Evolutionary conservation across 106 monocot genomes (phyloP).

Genomic region (Acorus gramineus): DNA sequence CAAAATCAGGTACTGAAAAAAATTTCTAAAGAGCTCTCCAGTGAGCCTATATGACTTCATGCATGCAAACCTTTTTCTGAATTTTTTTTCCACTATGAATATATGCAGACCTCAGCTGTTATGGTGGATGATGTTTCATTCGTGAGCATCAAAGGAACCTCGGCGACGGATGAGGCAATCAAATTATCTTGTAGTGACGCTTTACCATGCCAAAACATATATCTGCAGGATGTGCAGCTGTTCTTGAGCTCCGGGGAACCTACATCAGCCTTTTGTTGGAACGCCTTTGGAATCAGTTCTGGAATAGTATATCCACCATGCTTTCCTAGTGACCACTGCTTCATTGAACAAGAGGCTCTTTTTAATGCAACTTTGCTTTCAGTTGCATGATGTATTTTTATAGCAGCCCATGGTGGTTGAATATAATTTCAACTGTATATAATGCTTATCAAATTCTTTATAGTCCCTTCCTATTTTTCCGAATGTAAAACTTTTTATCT

Average conservation of each 20-base stretch:
- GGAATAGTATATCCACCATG: conserved; percentile 38
- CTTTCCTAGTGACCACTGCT: conserved; percentile 18
- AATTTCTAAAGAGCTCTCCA: too few relatives aligned
- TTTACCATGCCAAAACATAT: conserved; percentile 42
- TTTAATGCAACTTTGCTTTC: neutral
- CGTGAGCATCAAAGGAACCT: conserved; percentile 49
- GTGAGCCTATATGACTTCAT: too few relatives aligned
- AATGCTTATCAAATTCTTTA: too few relatives aligned
- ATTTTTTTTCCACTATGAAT: too few relatives aligned
- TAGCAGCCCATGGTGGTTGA: too few relatives aligned
- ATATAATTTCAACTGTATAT: too few relatives aligned
- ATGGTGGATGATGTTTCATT: conserved; percentile 41
- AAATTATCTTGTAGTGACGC: conserved; percentile 59
- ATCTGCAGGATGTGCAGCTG: conserved; percentile 40
- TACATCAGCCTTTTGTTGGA: conserved; percentile 42
- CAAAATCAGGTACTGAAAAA: conserved; percentile 36
- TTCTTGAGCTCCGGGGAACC: conserved; percentile 30
- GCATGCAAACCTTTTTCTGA: too few relatives aligned
- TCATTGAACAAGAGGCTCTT: conserved; percentile 4
- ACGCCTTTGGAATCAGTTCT: conserved; percentile 32
- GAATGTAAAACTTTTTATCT: too few relatives aligned
- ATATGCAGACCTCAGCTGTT: conserved; percentile 63
- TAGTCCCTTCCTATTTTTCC: too few relatives aligned
- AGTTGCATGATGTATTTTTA: too few relatives aligned
- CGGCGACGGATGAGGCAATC: conserved; percentile 38